Evolutionary conservation across 371 early-diverging fungal genomes (phyloP), one percentile per base, ranked within the genome.

Genomic region (Batkoa obscura): DNA sequence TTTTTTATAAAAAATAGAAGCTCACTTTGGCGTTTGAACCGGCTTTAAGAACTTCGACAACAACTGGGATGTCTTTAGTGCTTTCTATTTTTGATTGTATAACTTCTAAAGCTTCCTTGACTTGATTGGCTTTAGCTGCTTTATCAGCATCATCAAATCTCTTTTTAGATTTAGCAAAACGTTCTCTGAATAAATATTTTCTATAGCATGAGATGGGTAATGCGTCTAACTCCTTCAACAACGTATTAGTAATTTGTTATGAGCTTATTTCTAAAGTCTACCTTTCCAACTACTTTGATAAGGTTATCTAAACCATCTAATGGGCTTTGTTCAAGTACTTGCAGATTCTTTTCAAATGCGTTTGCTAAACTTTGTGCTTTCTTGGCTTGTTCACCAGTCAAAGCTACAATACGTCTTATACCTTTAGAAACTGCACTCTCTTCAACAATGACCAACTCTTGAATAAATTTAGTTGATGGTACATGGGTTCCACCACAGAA

Each of bases 401-500:
- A 87, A 35, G 92, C 98, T 31, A 91, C 82, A 53, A 99, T 92
- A 67, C 99, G 88, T 55, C 99, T 84, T 55, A 94, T 84, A 60
- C 95, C 97, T 78, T 93, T 94, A 67, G 96, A 84, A 65, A 99
- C 89, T 66, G 86, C 84, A n/a, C 77, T 62, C 64, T 99, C 99
- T 70, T 91, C 93, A 43, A 93, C 64, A 57, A 99, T 81, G 53
- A 81, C 79, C 62, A 99, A 81, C 46, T 73, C 68, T 67, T 84
- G 84, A 62, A 99, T 94, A 45, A 96, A 94, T 12, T 80, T 73
- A 3, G 98, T 95, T 72, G 84, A 81, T 34, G 70, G 68, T 37
- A 98, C 99, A 65, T 99, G 99, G 32, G 98, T 97, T 62, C 99
- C 99, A 66, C 99, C 99, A 69, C 99, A 99, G 68, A 98, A 87